phyloP scores from a whole-genome alignment of 78 protist species.

The Dictyostelium purpureum region DNA sequence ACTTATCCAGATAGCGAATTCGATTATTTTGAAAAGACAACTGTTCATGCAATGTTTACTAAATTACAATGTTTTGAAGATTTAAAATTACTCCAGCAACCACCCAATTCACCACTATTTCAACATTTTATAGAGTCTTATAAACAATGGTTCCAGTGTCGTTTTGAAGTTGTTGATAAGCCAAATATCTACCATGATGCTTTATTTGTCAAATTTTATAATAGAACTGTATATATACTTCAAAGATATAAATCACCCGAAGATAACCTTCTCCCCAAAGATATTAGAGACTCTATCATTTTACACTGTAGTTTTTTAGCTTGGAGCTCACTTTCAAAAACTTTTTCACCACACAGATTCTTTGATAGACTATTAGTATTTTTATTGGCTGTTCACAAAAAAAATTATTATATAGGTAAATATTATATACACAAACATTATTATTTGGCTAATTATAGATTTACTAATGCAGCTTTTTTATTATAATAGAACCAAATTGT shows the following conservation, averaged over 20 bases:
- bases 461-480: neutral
- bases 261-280: too few species aligned
- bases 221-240: neutral
- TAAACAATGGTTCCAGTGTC: constrained; percentile 4
- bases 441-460: neutral
- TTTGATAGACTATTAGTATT: constrained; percentile 2
- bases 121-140: neutral
- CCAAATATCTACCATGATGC: constrained; percentile 28
- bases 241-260: neutral
- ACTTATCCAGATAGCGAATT: neutral
- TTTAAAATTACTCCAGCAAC: neutral
- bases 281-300: neutral
- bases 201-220: constrained; percentile 21
- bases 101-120: neutral
- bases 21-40: constrained; percentile 17
- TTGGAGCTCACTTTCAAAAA: constrained; percentile 3
- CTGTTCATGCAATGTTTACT: neutral
- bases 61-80: constrained; percentile 37
- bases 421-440: neutral
- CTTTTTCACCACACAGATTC: neutral
- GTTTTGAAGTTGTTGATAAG: constrained; percentile 3
- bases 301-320: constrained; percentile 10
- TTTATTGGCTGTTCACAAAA: constrained; percentile 13
- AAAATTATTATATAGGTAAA: neutral
- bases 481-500: neutral